Percentiles rank a stretch among this genome's conserved stretches.
These are phyloP conservation scores for Simplicillium aogashimaense DNA, from an alignment of 2,329 filamentous ascomycete genomes.

Conservation along the genomic window DNA sequence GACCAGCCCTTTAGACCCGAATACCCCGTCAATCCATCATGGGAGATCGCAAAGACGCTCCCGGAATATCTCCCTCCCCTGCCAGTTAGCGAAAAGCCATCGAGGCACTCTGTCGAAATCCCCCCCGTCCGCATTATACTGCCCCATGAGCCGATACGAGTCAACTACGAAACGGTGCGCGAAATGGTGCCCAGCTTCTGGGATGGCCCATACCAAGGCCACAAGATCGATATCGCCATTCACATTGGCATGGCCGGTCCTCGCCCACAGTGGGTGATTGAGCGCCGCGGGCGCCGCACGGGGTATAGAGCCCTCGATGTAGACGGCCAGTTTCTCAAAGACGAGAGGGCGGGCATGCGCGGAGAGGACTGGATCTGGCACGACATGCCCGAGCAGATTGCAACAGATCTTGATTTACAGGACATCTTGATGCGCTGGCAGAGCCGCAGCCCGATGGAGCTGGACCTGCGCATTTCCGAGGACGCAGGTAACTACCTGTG, in stretches of 20 bases:
- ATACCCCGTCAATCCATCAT: constrained; percentile 69
- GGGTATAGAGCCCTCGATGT: constrained; percentile 64
- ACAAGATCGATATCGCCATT: constrained; percentile 53
- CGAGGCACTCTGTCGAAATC: constrained; percentile 16
- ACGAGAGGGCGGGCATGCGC: constrained; percentile 37
- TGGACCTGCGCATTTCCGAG: constrained; percentile 49
- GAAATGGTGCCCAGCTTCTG: constrained; percentile 55
- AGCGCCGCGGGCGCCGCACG: constrained; percentile 60
- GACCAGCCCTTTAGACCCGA: constrained; percentile 65
- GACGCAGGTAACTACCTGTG: constrained; percentile 67
- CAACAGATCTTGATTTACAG: constrained; percentile 46
- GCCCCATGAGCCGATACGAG: constrained; percentile 57
- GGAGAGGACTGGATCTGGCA: constrained; percentile 43
- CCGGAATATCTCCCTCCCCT: constrained; percentile 50
- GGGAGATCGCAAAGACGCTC: constrained; percentile 64
- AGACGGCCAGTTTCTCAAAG: constrained; percentile 49
- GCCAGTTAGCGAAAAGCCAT: constrained; percentile 27
- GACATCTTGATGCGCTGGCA: constrained; percentile 49
- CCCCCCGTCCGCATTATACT: constrained; percentile 50
- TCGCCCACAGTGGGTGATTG: constrained; percentile 56
- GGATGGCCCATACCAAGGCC: constrained; percentile 24
- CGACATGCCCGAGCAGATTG: constrained; percentile 42
- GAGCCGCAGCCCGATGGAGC: constrained; percentile 27
- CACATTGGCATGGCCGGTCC: constrained; percentile 74
- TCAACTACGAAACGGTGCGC: constrained; percentile 60